Percentiles rank a stretch among this genome's conserved stretches.
Evolutionary conservation across 805 yeast species (phyloP).

Genomic region (Wickerhamomyces xylosicus): DNA sequence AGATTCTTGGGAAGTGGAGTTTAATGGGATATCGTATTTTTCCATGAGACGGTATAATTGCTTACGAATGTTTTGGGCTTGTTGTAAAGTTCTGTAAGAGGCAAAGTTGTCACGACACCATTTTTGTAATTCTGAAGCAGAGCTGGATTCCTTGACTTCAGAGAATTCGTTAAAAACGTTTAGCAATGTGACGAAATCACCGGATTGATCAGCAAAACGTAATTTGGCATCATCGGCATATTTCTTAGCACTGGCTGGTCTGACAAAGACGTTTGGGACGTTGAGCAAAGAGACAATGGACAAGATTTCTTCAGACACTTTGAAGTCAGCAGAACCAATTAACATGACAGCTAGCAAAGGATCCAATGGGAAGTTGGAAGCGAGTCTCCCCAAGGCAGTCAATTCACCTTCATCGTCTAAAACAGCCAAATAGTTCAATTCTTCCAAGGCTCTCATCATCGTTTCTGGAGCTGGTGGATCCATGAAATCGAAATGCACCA

Average conservation of each 20-base stretch:
- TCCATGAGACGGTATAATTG: constrained; percentile 83
- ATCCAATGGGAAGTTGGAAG: constrained; percentile 90
- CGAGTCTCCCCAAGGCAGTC: constrained; percentile 81
- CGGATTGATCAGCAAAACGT: constrained; percentile 84
- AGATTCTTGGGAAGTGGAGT: constrained; percentile 57
- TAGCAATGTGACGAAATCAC: constrained; percentile 86
- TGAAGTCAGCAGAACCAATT: constrained; percentile 75
- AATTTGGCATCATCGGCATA: constrained; percentile 87
- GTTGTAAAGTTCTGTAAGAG: constrained; percentile 70
- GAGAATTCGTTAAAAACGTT: constrained; percentile 83
- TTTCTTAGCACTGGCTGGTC: constrained; percentile 82
- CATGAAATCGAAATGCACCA: constrained; percentile 97
- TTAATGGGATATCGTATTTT: constrained; percentile 61
- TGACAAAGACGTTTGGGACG: constrained; percentile 88
- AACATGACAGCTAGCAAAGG: constrained; percentile 93
- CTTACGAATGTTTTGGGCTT: constrained; percentile 79
- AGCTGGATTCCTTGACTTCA: constrained; percentile 54
- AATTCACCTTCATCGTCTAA: constrained; percentile 86
- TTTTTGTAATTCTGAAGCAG: constrained; percentile 43
- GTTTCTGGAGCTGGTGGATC: constrained; percentile 99
- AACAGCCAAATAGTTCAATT: constrained; percentile 82
- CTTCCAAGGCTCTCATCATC: constrained; percentile 98
- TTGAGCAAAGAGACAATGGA: constrained; percentile 84
- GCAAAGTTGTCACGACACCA: constrained; percentile 93
- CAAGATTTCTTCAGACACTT: constrained; percentile 82